These are phyloP conservation scores for Alopecurus myosuroides DNA, from an alignment of 176 grass and related monocot species.

Conservation along the genomic window DNA sequence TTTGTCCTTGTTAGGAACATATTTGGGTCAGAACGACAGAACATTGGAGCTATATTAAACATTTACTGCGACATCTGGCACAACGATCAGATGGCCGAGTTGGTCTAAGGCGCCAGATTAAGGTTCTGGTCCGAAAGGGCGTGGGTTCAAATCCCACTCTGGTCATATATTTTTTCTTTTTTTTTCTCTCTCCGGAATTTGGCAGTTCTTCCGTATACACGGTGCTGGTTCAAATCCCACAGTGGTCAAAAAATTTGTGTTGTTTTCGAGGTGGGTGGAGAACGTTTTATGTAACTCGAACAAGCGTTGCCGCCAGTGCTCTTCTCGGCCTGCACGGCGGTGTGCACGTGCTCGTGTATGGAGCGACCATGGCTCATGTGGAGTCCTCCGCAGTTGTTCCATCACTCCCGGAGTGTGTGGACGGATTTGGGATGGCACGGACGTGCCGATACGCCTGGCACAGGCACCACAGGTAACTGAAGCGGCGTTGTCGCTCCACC, in stretches of 20 bases:
- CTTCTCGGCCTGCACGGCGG: background rate
- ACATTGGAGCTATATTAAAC: too few species aligned
- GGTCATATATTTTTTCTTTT: background rate
- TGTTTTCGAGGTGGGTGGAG: too few species aligned
- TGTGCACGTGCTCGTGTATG: background rate
- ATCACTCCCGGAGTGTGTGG: background rate
- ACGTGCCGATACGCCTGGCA: too few species aligned
- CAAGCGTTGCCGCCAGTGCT: background rate
- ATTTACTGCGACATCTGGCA: background rate
- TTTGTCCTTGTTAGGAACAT: background rate
- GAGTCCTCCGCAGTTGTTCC: background rate
- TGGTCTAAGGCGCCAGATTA: constrained; percentile 90
- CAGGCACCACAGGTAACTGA: too few species aligned
- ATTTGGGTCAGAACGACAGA: background rate
- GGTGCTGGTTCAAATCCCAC: too few species aligned
- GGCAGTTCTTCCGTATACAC: background rate
- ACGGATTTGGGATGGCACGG: too few species aligned
- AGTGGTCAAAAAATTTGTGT: too few species aligned
- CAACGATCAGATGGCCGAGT: constrained; percentile 59
- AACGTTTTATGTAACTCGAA: too few species aligned
- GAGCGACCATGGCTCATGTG: background rate
- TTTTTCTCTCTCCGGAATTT: background rate
- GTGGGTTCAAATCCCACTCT: constrained; percentile 92
- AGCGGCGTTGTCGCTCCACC: too few species aligned
- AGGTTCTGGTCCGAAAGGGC: constrained; percentile 67